Evolutionary conservation across 1,284 basidiomycete species (phyloP).

Genomic region (Leccinum huronense): DNA sequence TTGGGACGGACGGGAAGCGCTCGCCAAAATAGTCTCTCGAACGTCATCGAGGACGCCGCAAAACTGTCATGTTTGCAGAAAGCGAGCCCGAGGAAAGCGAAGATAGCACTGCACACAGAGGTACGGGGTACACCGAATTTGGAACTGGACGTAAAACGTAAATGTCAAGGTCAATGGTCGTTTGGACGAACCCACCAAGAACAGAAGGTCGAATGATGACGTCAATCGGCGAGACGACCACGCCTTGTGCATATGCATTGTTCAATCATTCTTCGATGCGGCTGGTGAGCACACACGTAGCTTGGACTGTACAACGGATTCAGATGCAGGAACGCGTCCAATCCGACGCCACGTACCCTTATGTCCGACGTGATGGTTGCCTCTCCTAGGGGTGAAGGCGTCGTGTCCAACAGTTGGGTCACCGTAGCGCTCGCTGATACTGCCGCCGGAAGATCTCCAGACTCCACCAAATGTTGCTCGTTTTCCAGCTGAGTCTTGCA

Average conservation of each 20-base stretch:
- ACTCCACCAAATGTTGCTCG: conserved; percentile 45
- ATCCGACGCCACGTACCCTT: conserved; percentile 44
- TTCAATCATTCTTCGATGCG: conserved; percentile 68
- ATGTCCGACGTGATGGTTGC: conserved; percentile 55
- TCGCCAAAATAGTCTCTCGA: conserved; percentile 47
- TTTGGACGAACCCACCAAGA: conserved; percentile 45
- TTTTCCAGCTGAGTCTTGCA: conserved; percentile 47
- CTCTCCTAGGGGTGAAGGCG: conserved; percentile 51
- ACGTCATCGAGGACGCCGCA: conserved; percentile 67
- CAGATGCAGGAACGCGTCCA: conserved; percentile 4
- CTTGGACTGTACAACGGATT: conserved; percentile 43
- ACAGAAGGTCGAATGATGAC: conserved; percentile 52
- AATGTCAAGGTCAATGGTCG: conserved; percentile 2
- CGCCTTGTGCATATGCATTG: conserved; percentile 61
- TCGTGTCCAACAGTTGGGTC: conserved; percentile 44
- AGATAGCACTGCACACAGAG: conserved; percentile 54
- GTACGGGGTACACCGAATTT: conserved; percentile 49
- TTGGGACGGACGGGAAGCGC: conserved; percentile 21
- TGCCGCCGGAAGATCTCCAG: conserved; percentile 63
- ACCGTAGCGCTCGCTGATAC: conserved; percentile 44
- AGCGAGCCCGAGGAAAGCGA: conserved; percentile 59
- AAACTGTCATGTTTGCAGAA: conserved; percentile 51
- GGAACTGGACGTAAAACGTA: conserved; percentile 44
- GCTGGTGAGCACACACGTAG: conserved; percentile 51
- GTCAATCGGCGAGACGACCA: conserved; percentile 50